These are phyloP conservation scores for Cordia subcordata DNA, from an alignment of 257 asterid species.

Conservation along the genomic window DNA sequence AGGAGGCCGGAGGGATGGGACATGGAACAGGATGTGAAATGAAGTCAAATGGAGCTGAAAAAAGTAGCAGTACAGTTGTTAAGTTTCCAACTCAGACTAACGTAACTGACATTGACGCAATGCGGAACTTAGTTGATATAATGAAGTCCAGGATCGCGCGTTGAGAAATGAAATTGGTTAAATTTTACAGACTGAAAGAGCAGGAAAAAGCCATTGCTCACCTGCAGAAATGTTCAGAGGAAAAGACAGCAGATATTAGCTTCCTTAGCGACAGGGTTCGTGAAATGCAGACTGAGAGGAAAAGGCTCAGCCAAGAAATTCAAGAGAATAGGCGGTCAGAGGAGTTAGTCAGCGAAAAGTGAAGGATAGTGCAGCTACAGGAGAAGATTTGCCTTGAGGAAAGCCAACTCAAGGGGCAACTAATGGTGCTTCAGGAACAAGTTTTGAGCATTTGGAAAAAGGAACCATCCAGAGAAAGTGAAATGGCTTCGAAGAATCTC, in stretches of 20 bases:
- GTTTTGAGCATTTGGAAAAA: not conserved
- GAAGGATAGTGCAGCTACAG: slow-evolving; percentile 5
- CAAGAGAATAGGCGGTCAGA: too few species aligned
- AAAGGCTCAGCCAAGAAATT: too few species aligned
- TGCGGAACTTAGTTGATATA: slow-evolving; percentile 9
- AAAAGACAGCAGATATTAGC: too few species aligned
- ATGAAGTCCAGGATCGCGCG: slow-evolving; percentile 5
- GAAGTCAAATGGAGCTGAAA: not conserved
- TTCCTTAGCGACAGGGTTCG: too few species aligned
- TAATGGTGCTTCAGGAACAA: slow-evolving; percentile 7
- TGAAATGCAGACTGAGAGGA: too few species aligned
- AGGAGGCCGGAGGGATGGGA: not conserved
- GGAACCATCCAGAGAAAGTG: not conserved
- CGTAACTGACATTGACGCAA: slow-evolving; percentile 6
- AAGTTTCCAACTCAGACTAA: not conserved
- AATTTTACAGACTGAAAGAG: too few species aligned
- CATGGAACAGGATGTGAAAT: not conserved
- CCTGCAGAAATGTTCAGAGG: too few species aligned
- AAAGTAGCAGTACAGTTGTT: not conserved
- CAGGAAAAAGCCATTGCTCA: too few species aligned
- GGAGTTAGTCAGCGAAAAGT: slow-evolving; percentile 1
- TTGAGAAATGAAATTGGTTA: too few species aligned
- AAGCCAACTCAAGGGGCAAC: slow-evolving; percentile 3
- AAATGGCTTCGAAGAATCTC: slow-evolving; percentile 8
- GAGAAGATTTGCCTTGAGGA: slow-evolving; percentile 3